phyloP scores from a whole-genome alignment of 768 basidiomycete species.

The Nevesoporus exiguus region DNA sequence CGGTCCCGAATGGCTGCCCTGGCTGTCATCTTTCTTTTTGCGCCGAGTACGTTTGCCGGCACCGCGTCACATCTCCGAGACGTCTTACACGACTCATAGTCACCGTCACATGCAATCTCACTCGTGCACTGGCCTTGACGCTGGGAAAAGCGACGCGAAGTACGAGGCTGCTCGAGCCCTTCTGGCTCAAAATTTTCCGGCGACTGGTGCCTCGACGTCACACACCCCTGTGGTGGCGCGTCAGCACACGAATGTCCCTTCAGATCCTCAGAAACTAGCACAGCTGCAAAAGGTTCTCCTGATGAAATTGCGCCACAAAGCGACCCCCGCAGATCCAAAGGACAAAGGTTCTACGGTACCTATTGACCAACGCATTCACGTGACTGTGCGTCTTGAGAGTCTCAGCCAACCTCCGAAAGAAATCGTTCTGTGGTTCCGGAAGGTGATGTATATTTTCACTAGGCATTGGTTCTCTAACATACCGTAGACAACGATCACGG shows the following conservation, averaged over 20 bases:
- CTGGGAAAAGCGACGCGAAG: conserved; percentile 25
- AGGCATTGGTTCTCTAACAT: conserved; percentile 1
- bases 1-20: conserved; percentile 40
- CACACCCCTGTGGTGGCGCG: conserved; percentile 27
- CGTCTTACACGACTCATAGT: conserved; percentile 34
- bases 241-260: conserved; percentile 35
- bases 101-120: conserved; percentile 69
- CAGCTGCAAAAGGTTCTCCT: conserved; percentile 56
- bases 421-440: conserved; percentile 65
- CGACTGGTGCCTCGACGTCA: conserved; percentile 10
- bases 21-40: conserved; percentile 61
- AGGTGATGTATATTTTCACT: conserved; percentile 40
- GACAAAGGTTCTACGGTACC: conserved; percentile 46
- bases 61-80: conserved; percentile 1
- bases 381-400: conserved; percentile 40
- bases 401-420: conserved; percentile 33
- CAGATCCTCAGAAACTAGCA: conserved; percentile 51
- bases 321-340: conserved; percentile 58
- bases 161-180: conserved; percentile 51
- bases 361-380: conserved; percentile 55
- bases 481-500: conserved; percentile 49
- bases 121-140: conserved; percentile 39
- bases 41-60: conserved; percentile 44
- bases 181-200: conserved; percentile 50
- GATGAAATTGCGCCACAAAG: conserved; percentile 75